phyloP scores from a whole-genome alignment of 1,284 basidiomycete genomes.

The Coriolopsis trogii region DNA sequence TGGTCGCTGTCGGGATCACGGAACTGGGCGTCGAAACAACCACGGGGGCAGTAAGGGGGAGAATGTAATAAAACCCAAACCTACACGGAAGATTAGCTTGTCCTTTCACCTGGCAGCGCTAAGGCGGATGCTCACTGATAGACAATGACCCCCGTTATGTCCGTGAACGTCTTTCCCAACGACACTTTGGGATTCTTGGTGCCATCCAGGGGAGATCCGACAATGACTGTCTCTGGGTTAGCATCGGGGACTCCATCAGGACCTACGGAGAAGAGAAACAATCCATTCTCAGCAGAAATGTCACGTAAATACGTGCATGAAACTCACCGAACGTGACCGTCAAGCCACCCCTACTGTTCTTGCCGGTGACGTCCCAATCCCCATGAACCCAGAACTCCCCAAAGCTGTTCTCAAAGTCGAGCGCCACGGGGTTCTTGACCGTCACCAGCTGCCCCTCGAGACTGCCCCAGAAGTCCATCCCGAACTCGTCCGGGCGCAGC shows the following conservation, averaged over 20 bases:
- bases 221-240: conserved; percentile 57
- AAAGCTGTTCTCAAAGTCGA: conserved; percentile 53
- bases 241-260: conserved; percentile 53
- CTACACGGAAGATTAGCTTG: conserved; percentile 3
- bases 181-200: conserved; percentile 54
- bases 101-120: not conserved
- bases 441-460: conserved; percentile 61
- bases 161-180: conserved; percentile 48
- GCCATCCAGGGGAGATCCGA: conserved; percentile 57
- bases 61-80: conserved; percentile 56
- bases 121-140: conserved; percentile 40
- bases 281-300: not conserved
- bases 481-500: conserved; percentile 50
- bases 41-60: conserved; percentile 55
- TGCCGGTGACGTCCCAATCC: conserved; percentile 53
- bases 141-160: conserved; percentile 58
- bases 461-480: conserved; percentile 67
- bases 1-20: conserved; percentile 43
- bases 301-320: not conserved
- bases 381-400: conserved; percentile 65
- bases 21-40: conserved; percentile 45
- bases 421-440: conserved; percentile 48
- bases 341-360: conserved; percentile 60
- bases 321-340: conserved; percentile 52
- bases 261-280: conserved; percentile 33